These are phyloP conservation scores for Barnettozyma hawaiiensis DNA, from an alignment of 1,139 yeast species.

Conservation along the genomic window DNA sequence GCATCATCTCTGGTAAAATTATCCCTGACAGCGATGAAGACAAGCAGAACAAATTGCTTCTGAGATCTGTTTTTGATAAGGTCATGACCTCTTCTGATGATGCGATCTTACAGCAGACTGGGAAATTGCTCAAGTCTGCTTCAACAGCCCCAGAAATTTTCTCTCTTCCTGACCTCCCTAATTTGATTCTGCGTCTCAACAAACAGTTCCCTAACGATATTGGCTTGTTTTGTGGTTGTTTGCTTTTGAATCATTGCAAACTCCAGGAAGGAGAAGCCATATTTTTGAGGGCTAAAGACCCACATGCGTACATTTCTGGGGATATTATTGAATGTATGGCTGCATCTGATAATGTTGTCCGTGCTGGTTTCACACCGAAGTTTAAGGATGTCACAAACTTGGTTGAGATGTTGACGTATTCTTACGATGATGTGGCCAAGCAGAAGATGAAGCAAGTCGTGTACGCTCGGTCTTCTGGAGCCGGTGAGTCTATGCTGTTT, in stretches of 20 bases:
- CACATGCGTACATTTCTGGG: slow-evolving; percentile 95
- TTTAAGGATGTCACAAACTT: slow-evolving; percentile 90
- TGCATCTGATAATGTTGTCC: slow-evolving; percentile 94
- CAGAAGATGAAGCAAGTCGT: slow-evolving; percentile 77
- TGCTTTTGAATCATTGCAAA: slow-evolving; percentile 80
- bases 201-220: slow-evolving; percentile 88
- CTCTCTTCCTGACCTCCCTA: slow-evolving; percentile 49
- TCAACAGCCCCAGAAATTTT: slow-evolving; percentile 42
- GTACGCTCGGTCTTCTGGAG: slow-evolving; percentile 64
- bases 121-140: slow-evolving; percentile 58
- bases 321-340: slow-evolving; percentile 99
- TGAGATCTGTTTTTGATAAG: slow-evolving; percentile 70
- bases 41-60: slow-evolving; percentile 48
- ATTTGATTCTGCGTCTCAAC: slow-evolving; percentile 68
- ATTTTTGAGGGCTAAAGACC: slow-evolving; percentile 94
- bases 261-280: slow-evolving; percentile 93
- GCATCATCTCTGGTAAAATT: slow-evolving; percentile 40
- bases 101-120: slow-evolving; percentile 49
- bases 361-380: slow-evolving; percentile 98
- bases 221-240: slow-evolving; percentile 93
- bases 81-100: slow-evolving; percentile 75
- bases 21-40: slow-evolving; percentile 40
- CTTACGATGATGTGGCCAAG: slow-evolving; percentile 82
- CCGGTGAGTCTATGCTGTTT: slow-evolving; percentile 61
- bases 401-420: slow-evolving; percentile 86